Evolutionary conservation across 202 grass and related monocot species (phyloP), one percentile per base, ranked within the genome.

Genomic region (Saccharum hybrid): DNA sequence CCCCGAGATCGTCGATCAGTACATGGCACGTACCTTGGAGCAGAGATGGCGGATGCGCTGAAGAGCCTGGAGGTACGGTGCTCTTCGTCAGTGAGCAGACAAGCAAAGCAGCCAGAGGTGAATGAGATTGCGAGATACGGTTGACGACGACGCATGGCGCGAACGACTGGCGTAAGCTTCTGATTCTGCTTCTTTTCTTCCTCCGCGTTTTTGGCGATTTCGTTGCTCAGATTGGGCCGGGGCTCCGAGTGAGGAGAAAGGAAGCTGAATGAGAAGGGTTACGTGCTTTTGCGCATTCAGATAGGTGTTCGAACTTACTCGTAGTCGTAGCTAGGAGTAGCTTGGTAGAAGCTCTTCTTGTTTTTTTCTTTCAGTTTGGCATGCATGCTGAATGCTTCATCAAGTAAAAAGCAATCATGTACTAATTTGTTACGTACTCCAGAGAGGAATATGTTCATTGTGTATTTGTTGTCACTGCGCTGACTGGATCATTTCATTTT

Each of bases 161-260:
- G 23, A 28, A 39, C 73, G 34, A 38, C 67, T 31, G 72, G 39
- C 33, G 74, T 82, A 63, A 80, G 84, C 70, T 84, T 84, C 70
- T 84, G 70, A 57, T 90, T 87, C 88, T 38, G 23, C 75, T 37
- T 87, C 69, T 90, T 80, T 84, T 80, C 80, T 71, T 80, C 42
- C 75, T 83, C 54, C 28, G 2, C 7, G 19, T 31, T 64, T 56
- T 45, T 38, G 28, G 60, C 30, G 21, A 11, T 31, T 41, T 41
- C 5, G 15, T 15, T 46, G 42, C 2, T 56, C 52, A n/a, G 52
- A 22, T 71, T 66, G 30, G 28, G 48, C 2, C 4, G 45, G 60
- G 13, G 31, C 21, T 71, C 56, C 8, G 48, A 68, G 28, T 8
- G 16, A 45, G 75, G 75, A 80, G 70, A 87, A 83, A 90, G 34